Evolutionary conservation across 768 basidiomycete species (phyloP).

Genomic region (Zangia roseola): DNA sequence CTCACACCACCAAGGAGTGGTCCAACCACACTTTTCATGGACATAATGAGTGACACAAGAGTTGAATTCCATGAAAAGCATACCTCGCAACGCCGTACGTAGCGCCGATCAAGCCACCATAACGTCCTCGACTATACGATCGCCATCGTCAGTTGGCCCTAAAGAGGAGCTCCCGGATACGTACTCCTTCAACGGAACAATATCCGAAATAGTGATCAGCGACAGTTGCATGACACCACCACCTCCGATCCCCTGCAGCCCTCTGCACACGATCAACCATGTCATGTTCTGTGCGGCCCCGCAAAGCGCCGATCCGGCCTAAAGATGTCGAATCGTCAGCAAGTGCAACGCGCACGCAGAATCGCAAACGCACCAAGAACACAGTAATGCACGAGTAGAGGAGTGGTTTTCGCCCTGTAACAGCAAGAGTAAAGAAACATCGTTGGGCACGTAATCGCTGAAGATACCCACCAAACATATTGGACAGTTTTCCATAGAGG

Average conservation of each 20-base stretch:
- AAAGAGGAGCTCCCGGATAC: conserved; percentile 15
- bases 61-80: neutral
- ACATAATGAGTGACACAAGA: neutral
- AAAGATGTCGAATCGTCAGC: neutral
- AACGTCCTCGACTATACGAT: conserved; percentile 67
- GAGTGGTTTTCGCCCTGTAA: conserved; percentile 60
- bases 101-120: conserved; percentile 68
- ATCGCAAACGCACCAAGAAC: conserved; percentile 54
- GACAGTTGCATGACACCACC: conserved; percentile 75
- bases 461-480: conserved; percentile 39
- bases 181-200: conserved; percentile 76
- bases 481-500: conserved; percentile 75
- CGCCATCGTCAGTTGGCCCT: neutral
- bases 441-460: neutral
- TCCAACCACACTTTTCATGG: conserved; percentile 52
- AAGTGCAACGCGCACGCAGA: neutral
- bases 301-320: conserved; percentile 79
- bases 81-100: conserved; percentile 72
- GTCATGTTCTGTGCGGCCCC: conserved; percentile 77
- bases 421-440: neutral
- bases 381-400: conserved; percentile 61
- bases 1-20: conserved; percentile 82
- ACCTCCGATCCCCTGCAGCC: conserved; percentile 81
- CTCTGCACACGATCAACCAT: conserved; percentile 75
- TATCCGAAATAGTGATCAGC: conserved; percentile 78